Evolutionary conservation across 768 basidiomycete species (phyloP), one percentile per base, ranked within the genome.

Genomic region (Kwoniella dejecticola): DNA sequence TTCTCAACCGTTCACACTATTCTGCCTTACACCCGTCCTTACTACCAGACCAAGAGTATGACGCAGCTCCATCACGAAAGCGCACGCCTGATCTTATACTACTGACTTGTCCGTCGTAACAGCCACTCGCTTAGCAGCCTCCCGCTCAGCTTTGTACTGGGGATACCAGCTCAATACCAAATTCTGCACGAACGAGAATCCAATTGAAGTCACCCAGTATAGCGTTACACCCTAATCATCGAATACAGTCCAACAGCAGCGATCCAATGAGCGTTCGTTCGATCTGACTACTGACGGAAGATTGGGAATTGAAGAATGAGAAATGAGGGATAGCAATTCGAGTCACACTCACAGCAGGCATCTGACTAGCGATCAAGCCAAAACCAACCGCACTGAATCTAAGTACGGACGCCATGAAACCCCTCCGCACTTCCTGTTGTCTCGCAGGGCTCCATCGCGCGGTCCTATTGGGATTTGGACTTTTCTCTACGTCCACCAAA

Each of bases 161-260:
- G 60, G 60, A n/a, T 30, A 45, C 60, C 52, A 54, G 17, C 44
- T 47, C n/a, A 81, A 64, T 13, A 66, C 19, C 5, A 69, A 21
- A 56, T 75, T 77, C 63, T 81, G 80, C 0, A 63, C 63, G 2
- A 81, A 54, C 7, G 77, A 77, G 55, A 73, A 81, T 11, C 66
- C 48, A 56, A 78, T 76, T 19, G 72, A 75, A 5, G 78, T 75
- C 8, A 76, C 47, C 80, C 80, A 81, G 54, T 81, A 81, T 7
- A 78, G 48, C 23, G 70, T 76, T 1, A 81, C 71, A 3, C 78
- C 78, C 79, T 80, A 42, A 10, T 24, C 13, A 42, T 15, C 1
- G 24, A 55, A 41, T n/a, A 24, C 44, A 26, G 17, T 10, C 17
- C 2, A 12, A 29, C 27, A 4, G 7, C 3, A 29, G 17, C 5